phyloP scores from a whole-genome alignment of 164 flowering plant species.

The Malania oleifera region DNA sequence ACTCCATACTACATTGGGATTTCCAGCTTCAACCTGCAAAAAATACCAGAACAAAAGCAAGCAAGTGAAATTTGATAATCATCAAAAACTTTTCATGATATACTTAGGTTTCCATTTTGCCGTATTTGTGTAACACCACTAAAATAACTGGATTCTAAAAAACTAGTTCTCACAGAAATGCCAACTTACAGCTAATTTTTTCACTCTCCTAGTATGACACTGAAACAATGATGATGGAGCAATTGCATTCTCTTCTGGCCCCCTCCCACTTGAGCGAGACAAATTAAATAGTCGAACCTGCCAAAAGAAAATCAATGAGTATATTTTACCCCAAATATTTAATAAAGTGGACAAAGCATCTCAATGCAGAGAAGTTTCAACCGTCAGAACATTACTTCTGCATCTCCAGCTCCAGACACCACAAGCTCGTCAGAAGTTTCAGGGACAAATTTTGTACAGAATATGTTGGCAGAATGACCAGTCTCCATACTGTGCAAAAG shows the following conservation, averaged over 20 bases:
- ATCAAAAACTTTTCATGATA: background rate
- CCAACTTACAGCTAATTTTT: slow-evolving; percentile 80
- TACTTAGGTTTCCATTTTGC: background rate
- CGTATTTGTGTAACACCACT: background rate
- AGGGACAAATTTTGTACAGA: slow-evolving; percentile 90
- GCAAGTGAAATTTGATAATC: background rate
- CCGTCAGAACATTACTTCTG: slow-evolving; percentile 51
- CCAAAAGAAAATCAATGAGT: slow-evolving; percentile 15
- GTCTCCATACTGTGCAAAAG: slow-evolving; percentile 77
- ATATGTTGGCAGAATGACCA: slow-evolving; percentile 89
- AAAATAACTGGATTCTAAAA: slow-evolving; percentile 2
- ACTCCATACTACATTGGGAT: slow-evolving; percentile 97
- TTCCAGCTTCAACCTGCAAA: slow-evolving; percentile 85
- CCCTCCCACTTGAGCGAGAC: slow-evolving; percentile 53
- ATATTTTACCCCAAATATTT: slow-evolving; percentile 1
- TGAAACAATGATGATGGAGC: slow-evolving; percentile 64
- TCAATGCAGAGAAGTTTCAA: background rate
- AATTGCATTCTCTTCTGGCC: slow-evolving; percentile 38
- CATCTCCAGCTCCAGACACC: slow-evolving; percentile 93
- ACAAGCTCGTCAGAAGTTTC: slow-evolving; percentile 94
- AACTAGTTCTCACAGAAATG: background rate
- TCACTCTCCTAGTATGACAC: slow-evolving; percentile 87
- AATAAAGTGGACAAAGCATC: slow-evolving; percentile 2
- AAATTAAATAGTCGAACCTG: slow-evolving; percentile 80
- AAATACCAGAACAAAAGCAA: slow-evolving; percentile 1